A percentile compares a stretch with the other conserved stretches of the same genome.
Evolutionary conservation across 148 eudicot species (phyloP).

Genomic region (Linanthus parryae): DNA sequence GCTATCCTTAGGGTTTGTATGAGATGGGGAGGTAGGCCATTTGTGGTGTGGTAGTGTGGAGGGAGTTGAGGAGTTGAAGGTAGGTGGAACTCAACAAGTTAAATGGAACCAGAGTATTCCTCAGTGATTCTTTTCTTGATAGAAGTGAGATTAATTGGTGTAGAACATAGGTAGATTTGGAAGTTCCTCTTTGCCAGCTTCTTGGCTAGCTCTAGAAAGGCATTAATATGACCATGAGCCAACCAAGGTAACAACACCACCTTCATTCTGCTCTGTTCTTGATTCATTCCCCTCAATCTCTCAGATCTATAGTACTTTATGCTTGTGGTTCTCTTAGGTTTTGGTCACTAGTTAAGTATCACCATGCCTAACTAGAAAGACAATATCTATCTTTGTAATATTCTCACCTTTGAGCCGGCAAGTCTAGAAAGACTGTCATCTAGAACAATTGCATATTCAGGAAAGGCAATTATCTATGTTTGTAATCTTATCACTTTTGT

Average conservation of each 20-base stretch:
- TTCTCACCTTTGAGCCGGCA: too few species aligned
- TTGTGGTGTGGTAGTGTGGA: slow-evolving; percentile 3
- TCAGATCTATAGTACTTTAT: too few species aligned
- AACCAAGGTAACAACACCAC: slow-evolving; percentile 6
- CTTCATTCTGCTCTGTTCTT: neutral
- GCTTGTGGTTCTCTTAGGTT: too few species aligned
- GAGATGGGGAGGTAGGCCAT: slow-evolving; percentile 6
- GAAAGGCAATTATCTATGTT: too few species aligned
- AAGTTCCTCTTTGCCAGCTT: slow-evolving; percentile 4
- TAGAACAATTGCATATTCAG: too few species aligned
- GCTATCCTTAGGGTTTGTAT: slow-evolving; percentile 2
- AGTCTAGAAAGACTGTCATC: too few species aligned
- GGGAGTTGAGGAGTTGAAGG: slow-evolving; percentile 2
- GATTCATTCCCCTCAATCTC: too few species aligned
- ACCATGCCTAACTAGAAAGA: too few species aligned
- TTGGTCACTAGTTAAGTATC: too few species aligned
- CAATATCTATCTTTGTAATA: too few species aligned
- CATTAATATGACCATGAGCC: neutral
- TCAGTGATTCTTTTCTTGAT: neutral
- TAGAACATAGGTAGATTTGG: slow-evolving; percentile 1
- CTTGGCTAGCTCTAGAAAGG: slow-evolving; percentile 7
- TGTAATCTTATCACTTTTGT: too few species aligned
- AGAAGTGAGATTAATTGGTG: slow-evolving; percentile 2
- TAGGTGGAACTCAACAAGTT: slow-evolving; percentile 1
- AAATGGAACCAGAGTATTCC: neutral